Conservation (phyloP, 495 filamentous ascomycete species). For the Ascobolus immersus region DNA sequence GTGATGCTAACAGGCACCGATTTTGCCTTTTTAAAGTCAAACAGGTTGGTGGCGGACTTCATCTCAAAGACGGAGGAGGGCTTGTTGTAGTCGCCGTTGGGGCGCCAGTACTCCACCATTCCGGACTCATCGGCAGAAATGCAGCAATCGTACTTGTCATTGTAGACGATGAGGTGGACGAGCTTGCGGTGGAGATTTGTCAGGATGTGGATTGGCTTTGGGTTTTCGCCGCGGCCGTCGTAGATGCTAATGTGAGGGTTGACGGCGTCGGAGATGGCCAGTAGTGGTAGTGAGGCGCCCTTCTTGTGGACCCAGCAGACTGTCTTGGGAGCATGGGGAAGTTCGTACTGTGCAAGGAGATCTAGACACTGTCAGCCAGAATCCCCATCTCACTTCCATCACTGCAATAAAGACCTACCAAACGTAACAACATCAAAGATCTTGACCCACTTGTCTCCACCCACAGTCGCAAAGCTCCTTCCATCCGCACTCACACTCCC, state of each 20-base stretch:
- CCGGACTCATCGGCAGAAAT: conserved; percentile 70
- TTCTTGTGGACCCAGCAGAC: conserved; percentile 84
- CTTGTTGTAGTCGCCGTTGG: conserved; percentile 58
- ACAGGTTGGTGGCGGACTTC: conserved; percentile 79
- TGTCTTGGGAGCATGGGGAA: conserved; percentile 48
- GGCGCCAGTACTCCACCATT: conserved; percentile 93
- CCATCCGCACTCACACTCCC: conserved; percentile 72
- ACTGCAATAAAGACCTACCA: conserved; percentile 20
- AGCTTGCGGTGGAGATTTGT: conserved; percentile 49
- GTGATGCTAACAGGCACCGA: conserved; percentile 63
- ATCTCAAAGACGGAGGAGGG: conserved; percentile 73
- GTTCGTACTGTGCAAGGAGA: conserved; percentile 49
- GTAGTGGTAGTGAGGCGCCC: conserved; percentile 60
- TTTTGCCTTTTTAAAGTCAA: conserved; percentile 91
- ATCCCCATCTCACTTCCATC: neutral
- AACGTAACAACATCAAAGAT: conserved; percentile 94
- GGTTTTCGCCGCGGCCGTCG: conserved; percentile 63
- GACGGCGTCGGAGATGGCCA: conserved; percentile 68
- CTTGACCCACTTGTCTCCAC: conserved; percentile 67
- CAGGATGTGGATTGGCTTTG: conserved; percentile 43
- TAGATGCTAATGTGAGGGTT: conserved; percentile 52
- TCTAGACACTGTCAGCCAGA: conserved; percentile 24
- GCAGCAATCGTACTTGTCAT: conserved; percentile 68
- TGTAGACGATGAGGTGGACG: conserved; percentile 67
- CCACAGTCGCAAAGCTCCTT: conserved; percentile 76